A percentile compares a stretch with the other conserved stretches of the same genome.
Conservation (phyloP, 345 rosid genomes). For the Rhizophora mangle region DNA sequence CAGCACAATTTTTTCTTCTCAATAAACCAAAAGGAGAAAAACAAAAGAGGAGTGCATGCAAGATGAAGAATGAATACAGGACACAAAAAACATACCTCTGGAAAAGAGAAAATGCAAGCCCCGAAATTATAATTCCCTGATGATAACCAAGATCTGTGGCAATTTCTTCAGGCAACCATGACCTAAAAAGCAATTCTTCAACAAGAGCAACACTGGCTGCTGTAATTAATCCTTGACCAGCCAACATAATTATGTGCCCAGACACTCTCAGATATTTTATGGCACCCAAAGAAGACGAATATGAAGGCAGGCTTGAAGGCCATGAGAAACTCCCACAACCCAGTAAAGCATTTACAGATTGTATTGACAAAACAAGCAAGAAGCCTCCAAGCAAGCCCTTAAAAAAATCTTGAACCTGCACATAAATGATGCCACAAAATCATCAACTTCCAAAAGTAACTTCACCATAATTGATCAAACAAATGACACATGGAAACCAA, state of each 20-base stretch:
- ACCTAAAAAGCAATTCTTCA: constrained; percentile 82
- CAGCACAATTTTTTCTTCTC: not conserved
- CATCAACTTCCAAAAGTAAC: not conserved
- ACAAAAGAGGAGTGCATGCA: not conserved
- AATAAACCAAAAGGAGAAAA: not conserved
- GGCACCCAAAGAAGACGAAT: constrained; percentile 50
- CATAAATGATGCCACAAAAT: constrained; percentile 10
- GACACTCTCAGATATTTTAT: constrained; percentile 41
- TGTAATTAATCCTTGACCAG: constrained; percentile 52
- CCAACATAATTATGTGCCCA: constrained; percentile 41
- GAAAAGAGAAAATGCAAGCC: constrained; percentile 62
- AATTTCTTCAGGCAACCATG: constrained; percentile 86
- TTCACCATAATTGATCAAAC: not conserved
- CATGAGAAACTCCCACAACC: constrained; percentile 59
- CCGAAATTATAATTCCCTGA: constrained; percentile 65
- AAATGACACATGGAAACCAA: too few relatives aligned
- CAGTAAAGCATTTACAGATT: constrained; percentile 51
- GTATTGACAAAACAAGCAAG: constrained; percentile 55
- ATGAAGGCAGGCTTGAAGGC: constrained; percentile 54
- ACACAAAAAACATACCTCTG: constrained; percentile 55
- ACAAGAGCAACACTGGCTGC: constrained; percentile 65
- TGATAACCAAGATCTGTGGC: constrained; percentile 74
- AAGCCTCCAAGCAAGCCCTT: constrained; percentile 68
- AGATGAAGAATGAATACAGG: not conserved
- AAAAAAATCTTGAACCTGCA: constrained; percentile 55